Percentiles rank a stretch among this genome's conserved stretches.
Conservation (phyloP, 2,329 filamentous ascomycete genomes). For the Diaporthe vexans region DNA sequence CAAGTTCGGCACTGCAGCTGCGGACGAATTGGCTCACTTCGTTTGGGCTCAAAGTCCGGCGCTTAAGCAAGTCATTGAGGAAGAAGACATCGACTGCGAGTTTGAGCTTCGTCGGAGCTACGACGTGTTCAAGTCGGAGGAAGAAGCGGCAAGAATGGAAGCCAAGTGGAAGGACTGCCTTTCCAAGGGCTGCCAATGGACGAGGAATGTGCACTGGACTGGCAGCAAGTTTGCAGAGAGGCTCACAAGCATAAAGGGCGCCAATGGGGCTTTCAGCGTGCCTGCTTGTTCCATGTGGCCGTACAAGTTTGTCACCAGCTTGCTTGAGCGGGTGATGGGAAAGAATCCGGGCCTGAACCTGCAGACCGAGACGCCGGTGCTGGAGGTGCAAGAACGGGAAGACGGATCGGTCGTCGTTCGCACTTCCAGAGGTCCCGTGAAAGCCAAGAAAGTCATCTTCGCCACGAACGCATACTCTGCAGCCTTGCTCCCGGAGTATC, state of each 20-base stretch:
- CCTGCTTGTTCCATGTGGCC: conserved; percentile 39
- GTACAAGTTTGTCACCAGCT: conserved; percentile 40
- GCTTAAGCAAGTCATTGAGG: conserved; percentile 37
- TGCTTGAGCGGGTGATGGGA: conserved; percentile 34
- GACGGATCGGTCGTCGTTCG: conserved; percentile 28
- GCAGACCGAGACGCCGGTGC: conserved; percentile 40
- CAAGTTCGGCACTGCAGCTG: conserved; percentile 20
- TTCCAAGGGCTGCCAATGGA: conserved; percentile 34
- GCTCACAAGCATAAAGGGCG: conserved; percentile 35
- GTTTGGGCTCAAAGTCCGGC: conserved; percentile 33
- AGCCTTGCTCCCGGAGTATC: conserved; percentile 36
- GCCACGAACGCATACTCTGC: conserved; percentile 39
- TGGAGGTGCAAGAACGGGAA: conserved; percentile 4
- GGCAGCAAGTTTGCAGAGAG: conserved; percentile 35
- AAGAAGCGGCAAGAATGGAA: conserved; percentile 23
- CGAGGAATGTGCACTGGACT: conserved; percentile 27
- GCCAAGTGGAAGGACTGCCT: conserved; percentile 32
- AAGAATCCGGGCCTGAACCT: conserved; percentile 26
- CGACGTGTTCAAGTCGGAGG: conserved; percentile 33
- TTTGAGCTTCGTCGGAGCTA: conserved; percentile 39
- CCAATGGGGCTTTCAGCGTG: conserved; percentile 29
- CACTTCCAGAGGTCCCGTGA: conserved; percentile 26
- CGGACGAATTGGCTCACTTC: conserved; percentile 32
- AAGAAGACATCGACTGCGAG: conserved; percentile 35
- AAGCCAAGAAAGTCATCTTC: conserved; percentile 33